Evolutionary conservation across 2,329 filamentous ascomycete species (phyloP), one percentile per base, ranked within the genome.

Genomic region (Fusarium sp.): DNA sequence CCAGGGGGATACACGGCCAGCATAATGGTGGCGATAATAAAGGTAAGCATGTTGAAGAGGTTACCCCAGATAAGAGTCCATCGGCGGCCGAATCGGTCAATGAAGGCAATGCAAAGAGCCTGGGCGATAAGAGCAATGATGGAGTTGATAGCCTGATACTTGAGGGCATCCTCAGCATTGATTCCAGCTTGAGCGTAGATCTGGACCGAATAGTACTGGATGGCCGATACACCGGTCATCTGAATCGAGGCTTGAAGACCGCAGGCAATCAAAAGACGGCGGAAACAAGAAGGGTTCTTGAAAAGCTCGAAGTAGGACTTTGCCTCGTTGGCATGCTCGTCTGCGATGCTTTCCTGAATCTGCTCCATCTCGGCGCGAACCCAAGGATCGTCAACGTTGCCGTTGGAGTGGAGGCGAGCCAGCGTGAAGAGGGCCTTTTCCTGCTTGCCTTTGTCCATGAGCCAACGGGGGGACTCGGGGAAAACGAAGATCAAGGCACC

Each of bases 81-180:
- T 60, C 92, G 85, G 45, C 92, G 88, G 49, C 92, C 92, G 10
- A 90, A 85, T 33, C 81, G 83, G 75, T 94, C 92, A 67, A 94
- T 89, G 57, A 88, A 80, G 46, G 89, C 74, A 72, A 94, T 91
- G 73, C 90, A 93, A 41, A 85, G 78, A 69, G 88, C 87, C 74
- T 93, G 89, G 0, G 87, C 91, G 14, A 92, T 75, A 10, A 94
- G 79, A 3, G 90, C 91, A 50, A 93, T 87, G 62, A 92, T 83
- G 3, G 86, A 90, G 63, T 90, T 92, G 73, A 93, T 93, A 55
- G 89, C 90, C 76, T 94, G 91, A 76, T 93, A 93, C 67, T 90
- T 87, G 40, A 94, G 84, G 0, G 92, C 88, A 27, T 91, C 84
- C 51, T 87, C 81, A 22, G 85, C 84, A 0, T 79, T 76, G 68